Percentiles rank a stretch among this genome's conserved stretches.
Evolutionary conservation across 2,329 filamentous ascomycete genomes (phyloP).

Genomic region (Niveomyces coronatus): DNA sequence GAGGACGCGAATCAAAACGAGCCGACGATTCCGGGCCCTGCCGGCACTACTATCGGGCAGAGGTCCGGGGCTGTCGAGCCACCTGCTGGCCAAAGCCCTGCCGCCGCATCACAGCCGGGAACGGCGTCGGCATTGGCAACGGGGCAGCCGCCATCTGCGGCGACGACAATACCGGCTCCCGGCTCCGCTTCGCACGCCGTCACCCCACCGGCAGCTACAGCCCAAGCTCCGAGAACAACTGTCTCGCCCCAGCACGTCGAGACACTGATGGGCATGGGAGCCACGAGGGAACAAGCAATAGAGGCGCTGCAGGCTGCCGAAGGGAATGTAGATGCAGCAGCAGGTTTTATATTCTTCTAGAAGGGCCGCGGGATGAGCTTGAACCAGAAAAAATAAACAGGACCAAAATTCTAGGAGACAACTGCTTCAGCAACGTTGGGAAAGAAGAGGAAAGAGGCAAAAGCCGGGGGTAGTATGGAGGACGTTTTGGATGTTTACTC

Average conservation of each 20-base stretch:
- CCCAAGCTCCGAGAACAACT: constrained; percentile 18
- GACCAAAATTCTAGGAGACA: too few relatives aligned
- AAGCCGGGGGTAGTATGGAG: too few relatives aligned
- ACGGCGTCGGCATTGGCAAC: constrained; percentile 13
- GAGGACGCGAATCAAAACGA: constrained; percentile 70
- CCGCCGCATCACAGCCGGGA: constrained; percentile 16
- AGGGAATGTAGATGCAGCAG: constrained; percentile 83
- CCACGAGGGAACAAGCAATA: constrained; percentile 64
- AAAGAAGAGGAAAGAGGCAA: too few relatives aligned
- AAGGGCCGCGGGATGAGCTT: too few relatives aligned
- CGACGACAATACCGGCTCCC: neutral
- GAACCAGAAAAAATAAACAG: neutral
- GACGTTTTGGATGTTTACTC: too few relatives aligned
- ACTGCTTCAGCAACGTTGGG: too few relatives aligned
- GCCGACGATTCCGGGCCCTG: constrained; percentile 73
- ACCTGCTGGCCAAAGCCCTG: constrained; percentile 14
- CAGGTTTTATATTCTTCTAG: constrained; percentile 57
- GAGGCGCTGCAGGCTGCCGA: constrained; percentile 72
- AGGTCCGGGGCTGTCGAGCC: constrained; percentile 63
- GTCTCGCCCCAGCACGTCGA: constrained; percentile 59
- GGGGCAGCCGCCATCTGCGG: constrained; percentile 9
- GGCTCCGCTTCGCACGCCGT: constrained; percentile 14
- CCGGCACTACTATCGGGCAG: constrained; percentile 80
- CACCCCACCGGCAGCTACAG: constrained; percentile 15
- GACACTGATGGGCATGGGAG: constrained; percentile 67